Evolutionary conservation across 1,139 yeast genomes (phyloP), one percentile per base, ranked within the genome.

Genomic region (Yamadazyma diospyri): DNA sequence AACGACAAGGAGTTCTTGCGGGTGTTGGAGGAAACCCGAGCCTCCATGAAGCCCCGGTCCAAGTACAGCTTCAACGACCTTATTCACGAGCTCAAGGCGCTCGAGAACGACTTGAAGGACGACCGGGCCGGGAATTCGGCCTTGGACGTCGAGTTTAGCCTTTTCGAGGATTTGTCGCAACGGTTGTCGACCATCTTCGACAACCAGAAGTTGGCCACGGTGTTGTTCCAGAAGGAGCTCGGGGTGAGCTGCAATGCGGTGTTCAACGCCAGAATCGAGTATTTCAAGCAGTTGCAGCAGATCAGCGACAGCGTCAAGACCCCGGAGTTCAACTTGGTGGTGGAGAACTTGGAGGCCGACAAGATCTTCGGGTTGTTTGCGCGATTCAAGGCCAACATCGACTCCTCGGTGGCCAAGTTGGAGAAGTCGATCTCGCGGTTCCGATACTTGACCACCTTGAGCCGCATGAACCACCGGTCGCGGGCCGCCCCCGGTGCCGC

Each of bases 201-300:
- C 16, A 62, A 67, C 18, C 75, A 72, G 39, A 70, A 62, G 37
- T 50, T 60, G 5, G 56, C 69, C 5, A 55, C 64, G 28, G 52
- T 59, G 0, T 48, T 57, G 4, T 39, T 76, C 13, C 73, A 72
- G 37, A 66, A 59, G 36, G 80, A 73, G 36, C 59, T 76, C 13
- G 64, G 76, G 32, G 66, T 71, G 18, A 61, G 60, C 26, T 68
- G 85, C 39, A 79, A 86, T 43, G 71, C 72, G 18, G 71, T 84
- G 1, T 89, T 81, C 57, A 92, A 92, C 55, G 65, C 81, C 5
- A 76, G 94, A 38, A 72, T 89, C 29, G 86, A 75, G 29, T 92
- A 88, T 53, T 92, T 80, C 59, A 78, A 80, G 45, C 92, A 86
- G 42, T 68, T 92, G 29, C 98, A 92, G 55, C 81, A 72, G 35